Evolutionary conservation across 2,329 filamentous ascomycete species (phyloP).

Genomic region (Cercospora sojina): DNA sequence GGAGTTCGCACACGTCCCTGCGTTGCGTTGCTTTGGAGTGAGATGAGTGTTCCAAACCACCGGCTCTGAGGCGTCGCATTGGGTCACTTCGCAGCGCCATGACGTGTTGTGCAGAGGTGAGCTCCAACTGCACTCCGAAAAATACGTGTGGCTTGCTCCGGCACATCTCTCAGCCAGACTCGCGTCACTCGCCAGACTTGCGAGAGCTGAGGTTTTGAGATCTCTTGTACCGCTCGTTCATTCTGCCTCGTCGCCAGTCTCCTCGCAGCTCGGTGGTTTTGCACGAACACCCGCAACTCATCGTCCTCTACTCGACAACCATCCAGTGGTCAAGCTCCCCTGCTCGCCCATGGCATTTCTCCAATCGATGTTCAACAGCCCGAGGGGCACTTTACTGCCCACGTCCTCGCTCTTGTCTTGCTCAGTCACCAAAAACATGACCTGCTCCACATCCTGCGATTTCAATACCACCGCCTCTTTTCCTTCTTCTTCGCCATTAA

Average conservation of each 20-base stretch:
- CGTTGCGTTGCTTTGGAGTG: background rate
- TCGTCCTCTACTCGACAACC: slow-evolving; percentile 43
- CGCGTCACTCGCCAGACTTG: background rate
- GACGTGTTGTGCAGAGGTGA: background rate
- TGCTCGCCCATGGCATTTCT: slow-evolving; percentile 83
- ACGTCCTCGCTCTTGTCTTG: slow-evolving; percentile 44
- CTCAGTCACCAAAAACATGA: slow-evolving; percentile 57
- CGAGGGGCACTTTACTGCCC: slow-evolving; percentile 62
- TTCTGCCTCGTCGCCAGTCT: background rate
- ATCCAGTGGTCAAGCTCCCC: slow-evolving; percentile 84
- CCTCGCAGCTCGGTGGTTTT: background rate
- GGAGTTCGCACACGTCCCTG: background rate
- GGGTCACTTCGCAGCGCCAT: background rate
- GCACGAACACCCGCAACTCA: slow-evolving; percentile 9
- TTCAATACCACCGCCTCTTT: slow-evolving; percentile 50
- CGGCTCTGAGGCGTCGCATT: background rate
- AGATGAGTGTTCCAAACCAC: background rate
- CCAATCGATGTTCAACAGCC: slow-evolving; percentile 85
- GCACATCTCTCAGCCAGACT: background rate
- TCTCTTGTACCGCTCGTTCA: background rate
- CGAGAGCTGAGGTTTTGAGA: background rate
- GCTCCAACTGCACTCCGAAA: background rate
- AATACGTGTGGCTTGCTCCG: background rate
- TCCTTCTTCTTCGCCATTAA: slow-evolving; percentile 35
- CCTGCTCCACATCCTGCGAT: slow-evolving; percentile 63